Conservation (phyloP, 2,329 filamentous ascomycete genomes). For the Chaetomiaceae sp. region DNA sequence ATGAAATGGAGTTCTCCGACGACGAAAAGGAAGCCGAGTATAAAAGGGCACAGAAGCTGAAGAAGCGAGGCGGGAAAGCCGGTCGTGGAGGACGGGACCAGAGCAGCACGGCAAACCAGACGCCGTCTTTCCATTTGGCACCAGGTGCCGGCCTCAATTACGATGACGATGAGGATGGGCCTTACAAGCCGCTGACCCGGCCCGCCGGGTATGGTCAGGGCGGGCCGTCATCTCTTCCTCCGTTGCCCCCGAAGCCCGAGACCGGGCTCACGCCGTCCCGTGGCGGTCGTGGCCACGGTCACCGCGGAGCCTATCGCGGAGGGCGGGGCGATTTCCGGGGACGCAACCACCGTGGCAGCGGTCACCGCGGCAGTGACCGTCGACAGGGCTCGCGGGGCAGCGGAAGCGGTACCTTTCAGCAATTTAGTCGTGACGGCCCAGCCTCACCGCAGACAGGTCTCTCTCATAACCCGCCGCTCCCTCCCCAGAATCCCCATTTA, state of each 20-base stretch:
- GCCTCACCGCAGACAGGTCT: conserved; percentile 17
- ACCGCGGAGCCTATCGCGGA: conserved; percentile 35
- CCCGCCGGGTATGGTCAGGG: conserved; percentile 59
- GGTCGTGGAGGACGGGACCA: conserved; percentile 29
- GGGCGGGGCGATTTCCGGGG: conserved; percentile 46
- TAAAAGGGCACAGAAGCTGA: conserved; percentile 65
- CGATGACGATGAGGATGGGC: conserved; percentile 64
- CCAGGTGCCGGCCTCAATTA: conserved; percentile 52
- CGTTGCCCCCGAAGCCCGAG: conserved; percentile 38
- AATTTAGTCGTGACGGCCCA: conserved; percentile 12
- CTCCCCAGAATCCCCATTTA: conserved; percentile 22
- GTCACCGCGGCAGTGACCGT: conserved; percentile 34
- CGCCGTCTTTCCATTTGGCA: not conserved
- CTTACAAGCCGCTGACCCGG: conserved; percentile 67
- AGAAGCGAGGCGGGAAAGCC: conserved; percentile 51
- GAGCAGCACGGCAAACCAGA: not conserved
- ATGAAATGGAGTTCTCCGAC: conserved; percentile 93
- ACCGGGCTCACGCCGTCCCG: conserved; percentile 23
- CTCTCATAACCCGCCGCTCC: conserved; percentile 15
- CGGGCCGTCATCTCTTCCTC: conserved; percentile 35
- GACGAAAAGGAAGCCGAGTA: conserved; percentile 89
- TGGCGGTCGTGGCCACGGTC: conserved; percentile 21
- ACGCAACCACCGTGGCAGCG: conserved; percentile 36
- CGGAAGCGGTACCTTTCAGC: conserved; percentile 27
- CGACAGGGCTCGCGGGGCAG: conserved; percentile 37